phyloP scores from a whole-genome alignment of 192 early-diverging fungal species.

The Spizellomyces sp. region DNA sequence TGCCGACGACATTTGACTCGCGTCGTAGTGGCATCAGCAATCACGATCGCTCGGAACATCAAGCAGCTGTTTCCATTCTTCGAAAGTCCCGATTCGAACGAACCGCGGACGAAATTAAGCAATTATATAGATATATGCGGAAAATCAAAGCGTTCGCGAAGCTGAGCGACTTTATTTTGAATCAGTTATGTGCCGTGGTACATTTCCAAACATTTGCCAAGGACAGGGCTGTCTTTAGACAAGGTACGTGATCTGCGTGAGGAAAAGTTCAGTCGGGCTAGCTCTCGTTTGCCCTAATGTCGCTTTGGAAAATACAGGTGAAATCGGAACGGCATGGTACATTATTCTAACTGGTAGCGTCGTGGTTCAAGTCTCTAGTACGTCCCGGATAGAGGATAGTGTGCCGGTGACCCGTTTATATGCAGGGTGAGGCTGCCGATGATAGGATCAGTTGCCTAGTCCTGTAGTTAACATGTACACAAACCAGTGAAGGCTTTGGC shows the following conservation, averaged over 20 bases:
- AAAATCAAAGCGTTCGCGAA: constrained; percentile 32
- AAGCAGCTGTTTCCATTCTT: constrained; percentile 2
- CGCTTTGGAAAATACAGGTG: constrained; percentile 19
- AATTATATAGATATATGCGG: constrained; percentile 25
- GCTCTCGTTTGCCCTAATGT: background rate
- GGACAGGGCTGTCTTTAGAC: constrained; percentile 39
- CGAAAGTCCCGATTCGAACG: constrained; percentile 31
- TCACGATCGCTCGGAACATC: background rate
- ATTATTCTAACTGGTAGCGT: constrained; percentile 44
- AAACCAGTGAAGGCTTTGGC: constrained; percentile 47
- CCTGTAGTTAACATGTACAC: too few species aligned
- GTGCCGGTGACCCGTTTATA: constrained; percentile 22
- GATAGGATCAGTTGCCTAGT: too few species aligned
- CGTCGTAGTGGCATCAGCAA: background rate
- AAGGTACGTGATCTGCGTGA: constrained; percentile 22
- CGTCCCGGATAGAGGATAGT: constrained; percentile 34
- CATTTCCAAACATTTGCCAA: constrained; percentile 31
- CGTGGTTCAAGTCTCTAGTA: constrained; percentile 37
- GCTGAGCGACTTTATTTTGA: constrained; percentile 39
- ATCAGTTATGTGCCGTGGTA: constrained; percentile 38
- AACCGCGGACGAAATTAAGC: constrained; percentile 27
- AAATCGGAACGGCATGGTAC: constrained; percentile 50
- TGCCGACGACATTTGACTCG: background rate
- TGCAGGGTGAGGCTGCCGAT: constrained; percentile 14
- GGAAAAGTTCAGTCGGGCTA: background rate